Base-by-base conservation (phyloP, 2,329 filamentous ascomycete genomes). In the Microdochium bolleyi region DNA sequence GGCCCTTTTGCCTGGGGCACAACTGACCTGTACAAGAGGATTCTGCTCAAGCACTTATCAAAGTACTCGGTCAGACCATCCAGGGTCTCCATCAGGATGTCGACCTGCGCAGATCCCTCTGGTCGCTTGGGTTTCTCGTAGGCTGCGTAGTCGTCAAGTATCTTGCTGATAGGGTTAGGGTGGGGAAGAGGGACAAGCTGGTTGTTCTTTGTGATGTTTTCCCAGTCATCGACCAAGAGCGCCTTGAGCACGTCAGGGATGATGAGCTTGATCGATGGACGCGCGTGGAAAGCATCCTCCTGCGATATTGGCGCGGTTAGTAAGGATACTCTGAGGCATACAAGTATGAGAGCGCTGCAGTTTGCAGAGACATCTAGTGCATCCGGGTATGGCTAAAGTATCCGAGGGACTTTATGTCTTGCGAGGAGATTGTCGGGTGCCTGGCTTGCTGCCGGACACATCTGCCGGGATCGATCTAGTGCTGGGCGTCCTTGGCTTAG, bases 201-300 rank as follows among this genome's bases (percentile, higher is more conserved):
- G 60, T 90, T 83, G 66, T 95, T 94, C 73, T 96, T 97, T 53
- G 94, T 99, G 56, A 99, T 85, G 62, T 96, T 95, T 70, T 99
- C 94, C 94, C 94, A 99, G 68, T 99, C 94, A 66, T 99, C 94
- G 22, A 99, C 94, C 2, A 99, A 82, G 57, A 95, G 80, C 16
- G 88, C 89, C 73, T 97, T 96, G 59, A 99, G 78, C 58, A 88
- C 83, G 65, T 97, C 94, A 0, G 94, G 91, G 58, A 97, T 84
- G 50, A 85, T 79, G 44, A 99, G 80, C 61, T 90, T 89, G 62
- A 99, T 87, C 19, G 90, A 89, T 21, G 92, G 92, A 54, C 91
- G 85, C 57, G 80, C 79, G 64, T 91, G 83, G 67, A 96, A 99
- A 3, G 80, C 76, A 56, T 97, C 94, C 74, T 97, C 94, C 92